phyloP scores from a whole-genome alignment of 495 filamentous ascomycete genomes.

The Niebla homalea region DNA sequence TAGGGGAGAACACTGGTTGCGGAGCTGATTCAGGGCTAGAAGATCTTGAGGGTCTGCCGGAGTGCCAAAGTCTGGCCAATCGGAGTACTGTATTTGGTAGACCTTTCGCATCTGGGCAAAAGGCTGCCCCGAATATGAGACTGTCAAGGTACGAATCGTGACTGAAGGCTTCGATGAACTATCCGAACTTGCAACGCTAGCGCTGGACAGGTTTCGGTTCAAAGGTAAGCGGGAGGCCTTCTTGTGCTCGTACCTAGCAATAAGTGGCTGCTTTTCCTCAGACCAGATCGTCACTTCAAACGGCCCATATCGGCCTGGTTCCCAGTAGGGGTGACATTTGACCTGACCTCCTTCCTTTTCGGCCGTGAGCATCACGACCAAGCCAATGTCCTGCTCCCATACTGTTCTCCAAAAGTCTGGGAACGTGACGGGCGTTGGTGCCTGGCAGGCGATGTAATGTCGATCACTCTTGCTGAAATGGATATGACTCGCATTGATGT shows the following conservation, averaged over 20 bases:
- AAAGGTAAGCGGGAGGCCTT: neutral
- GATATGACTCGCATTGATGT: conserved; percentile 87
- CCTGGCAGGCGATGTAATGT: conserved; percentile 90
- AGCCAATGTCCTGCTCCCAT: conserved; percentile 91
- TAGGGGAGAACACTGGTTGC: conserved; percentile 38
- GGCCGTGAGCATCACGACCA: conserved; percentile 94
- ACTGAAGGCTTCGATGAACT: conserved; percentile 24
- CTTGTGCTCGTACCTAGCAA: conserved; percentile 20
- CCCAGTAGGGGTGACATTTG: conserved; percentile 93
- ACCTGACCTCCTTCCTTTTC: conserved; percentile 87
- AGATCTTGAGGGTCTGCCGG: conserved; percentile 81
- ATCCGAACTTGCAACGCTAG: conserved; percentile 2
- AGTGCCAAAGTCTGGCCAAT: conserved; percentile 93
- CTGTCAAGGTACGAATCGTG: conserved; percentile 73
- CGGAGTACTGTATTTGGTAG: conserved; percentile 85
- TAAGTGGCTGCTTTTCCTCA: conserved; percentile 65
- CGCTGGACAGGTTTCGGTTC: neutral
- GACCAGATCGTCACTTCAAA: conserved; percentile 65
- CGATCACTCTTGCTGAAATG: conserved; percentile 41
- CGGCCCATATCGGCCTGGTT: conserved; percentile 62
- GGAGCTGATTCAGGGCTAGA: conserved; percentile 74
- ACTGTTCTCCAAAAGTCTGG: conserved; percentile 95
- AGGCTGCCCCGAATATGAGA: conserved; percentile 62
- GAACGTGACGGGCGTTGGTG: conserved; percentile 85
- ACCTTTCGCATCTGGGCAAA: conserved; percentile 85